These are phyloP conservation scores for Entomortierella chlamydospora DNA, from an alignment of 192 early-diverging fungal species.

Conservation along the genomic window DNA sequence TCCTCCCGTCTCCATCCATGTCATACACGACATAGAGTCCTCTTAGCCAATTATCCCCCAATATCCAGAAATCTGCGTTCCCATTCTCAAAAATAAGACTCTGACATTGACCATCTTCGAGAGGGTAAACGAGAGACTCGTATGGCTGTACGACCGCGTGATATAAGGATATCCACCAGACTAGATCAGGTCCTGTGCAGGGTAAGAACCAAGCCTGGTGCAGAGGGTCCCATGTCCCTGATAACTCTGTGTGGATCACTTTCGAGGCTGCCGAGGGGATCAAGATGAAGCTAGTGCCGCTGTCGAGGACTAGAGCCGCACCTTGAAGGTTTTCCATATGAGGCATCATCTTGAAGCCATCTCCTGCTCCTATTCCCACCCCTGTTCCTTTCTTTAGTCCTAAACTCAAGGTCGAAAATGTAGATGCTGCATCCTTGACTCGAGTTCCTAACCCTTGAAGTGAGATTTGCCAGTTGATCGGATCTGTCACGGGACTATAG, in stretches of 20 bases:
- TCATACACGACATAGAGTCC: constrained; percentile 43
- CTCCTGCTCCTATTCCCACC: background rate
- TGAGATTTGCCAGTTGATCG: constrained; percentile 32
- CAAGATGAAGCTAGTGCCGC: constrained; percentile 28
- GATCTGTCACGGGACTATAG: constrained; percentile 36
- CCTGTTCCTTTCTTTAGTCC: background rate
- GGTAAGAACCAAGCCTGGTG: constrained; percentile 36
- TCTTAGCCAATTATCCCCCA: constrained; percentile 35
- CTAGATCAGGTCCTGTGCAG: constrained; percentile 22
- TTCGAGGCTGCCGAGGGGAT: constrained; percentile 35
- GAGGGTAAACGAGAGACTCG: constrained; percentile 15
- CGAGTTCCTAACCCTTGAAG: constrained; percentile 27
- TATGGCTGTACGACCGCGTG: constrained; percentile 32
- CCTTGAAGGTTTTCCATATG: constrained; percentile 15
- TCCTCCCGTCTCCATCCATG: constrained; percentile 21
- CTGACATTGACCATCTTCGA: constrained; percentile 33
- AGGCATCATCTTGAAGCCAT: background rate
- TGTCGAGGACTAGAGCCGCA: constrained; percentile 35
- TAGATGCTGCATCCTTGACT: background rate
- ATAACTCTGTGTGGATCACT: constrained; percentile 20
- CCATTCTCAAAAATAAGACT: constrained; percentile 36
- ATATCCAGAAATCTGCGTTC: constrained; percentile 32
- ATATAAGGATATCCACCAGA: constrained; percentile 32
- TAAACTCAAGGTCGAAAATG: background rate
- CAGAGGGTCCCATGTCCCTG: constrained; percentile 17